Evolutionary conservation across 75 land plant species (phyloP).

Genomic region (Pseudotsuga menziesii): DNA sequence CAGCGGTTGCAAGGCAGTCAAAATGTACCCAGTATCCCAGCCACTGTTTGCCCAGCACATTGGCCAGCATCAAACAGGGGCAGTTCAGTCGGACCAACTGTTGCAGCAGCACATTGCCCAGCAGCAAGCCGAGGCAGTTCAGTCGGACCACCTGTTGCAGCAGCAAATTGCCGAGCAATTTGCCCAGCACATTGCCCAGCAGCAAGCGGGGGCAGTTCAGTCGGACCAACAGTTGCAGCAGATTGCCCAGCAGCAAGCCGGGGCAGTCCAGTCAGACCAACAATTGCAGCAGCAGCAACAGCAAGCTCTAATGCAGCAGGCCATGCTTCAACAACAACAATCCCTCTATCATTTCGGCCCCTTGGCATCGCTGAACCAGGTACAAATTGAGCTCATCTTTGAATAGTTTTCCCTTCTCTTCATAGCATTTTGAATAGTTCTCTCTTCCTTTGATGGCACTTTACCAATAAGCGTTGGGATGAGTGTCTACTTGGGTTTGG

Average conservation of each 20-base stretch:
- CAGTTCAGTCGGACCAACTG: no score
- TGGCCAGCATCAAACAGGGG: constrained; percentile 10
- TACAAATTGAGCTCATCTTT: constrained; percentile 98
- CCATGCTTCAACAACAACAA: constrained; percentile 73
- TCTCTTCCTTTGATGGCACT: no score
- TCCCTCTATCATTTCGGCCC: no score
- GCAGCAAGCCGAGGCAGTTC: constrained; percentile 12
- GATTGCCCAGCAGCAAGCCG: constrained; percentile 16
- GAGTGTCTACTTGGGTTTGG: no score
- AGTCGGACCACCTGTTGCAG: no score
- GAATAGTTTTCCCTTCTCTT: no score
- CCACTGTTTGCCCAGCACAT: constrained; percentile 11
- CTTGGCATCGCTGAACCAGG: no score
- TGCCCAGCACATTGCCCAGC: constrained; percentile 14
- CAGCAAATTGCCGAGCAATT: no score
- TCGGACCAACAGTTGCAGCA: background rate
- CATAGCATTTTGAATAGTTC: no score
- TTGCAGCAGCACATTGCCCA: no score
- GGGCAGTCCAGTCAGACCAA: constrained; percentile 15
- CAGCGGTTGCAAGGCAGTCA: no score
- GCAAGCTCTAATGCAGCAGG: constrained; percentile 86
- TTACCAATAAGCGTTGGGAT: no score
- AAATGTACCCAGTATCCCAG: constrained; percentile 14
- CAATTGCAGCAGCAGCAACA: constrained; percentile 72
- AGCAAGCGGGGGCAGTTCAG: background rate